phyloP scores from a whole-genome alignment of 306 rosid genomes.

The Benincasa hispida region DNA sequence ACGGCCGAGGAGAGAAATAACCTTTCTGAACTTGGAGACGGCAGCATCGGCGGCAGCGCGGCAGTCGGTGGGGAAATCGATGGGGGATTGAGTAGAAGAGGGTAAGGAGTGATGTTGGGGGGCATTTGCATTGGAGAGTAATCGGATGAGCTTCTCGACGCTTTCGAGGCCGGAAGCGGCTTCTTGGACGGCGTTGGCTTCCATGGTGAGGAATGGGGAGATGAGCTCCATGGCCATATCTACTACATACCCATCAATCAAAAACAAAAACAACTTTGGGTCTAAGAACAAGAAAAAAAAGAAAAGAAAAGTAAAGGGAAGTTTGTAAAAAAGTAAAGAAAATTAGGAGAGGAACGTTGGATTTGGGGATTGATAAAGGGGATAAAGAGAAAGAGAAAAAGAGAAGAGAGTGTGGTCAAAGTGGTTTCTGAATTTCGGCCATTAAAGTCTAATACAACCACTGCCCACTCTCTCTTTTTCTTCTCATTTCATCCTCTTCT shows the following conservation, averaged over 20 bases:
- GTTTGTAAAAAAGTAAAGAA: too few species aligned
- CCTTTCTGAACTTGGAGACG: slow-evolving; percentile 69
- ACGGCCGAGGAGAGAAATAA: slow-evolving; percentile 71
- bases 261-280: background rate
- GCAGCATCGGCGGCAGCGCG: slow-evolving; percentile 60
- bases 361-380: slow-evolving; percentile 18
- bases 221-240: slow-evolving; percentile 71
- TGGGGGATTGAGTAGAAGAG: slow-evolving; percentile 1
- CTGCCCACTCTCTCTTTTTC: slow-evolving; percentile 37
- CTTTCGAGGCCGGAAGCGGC: slow-evolving; percentile 73
- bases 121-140: slow-evolving; percentile 16
- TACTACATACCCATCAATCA: slow-evolving; percentile 12
- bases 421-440: slow-evolving; percentile 7
- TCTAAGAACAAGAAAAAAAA: background rate
- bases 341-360: background rate
- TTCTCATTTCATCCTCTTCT: slow-evolving; percentile 24
- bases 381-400: background rate
- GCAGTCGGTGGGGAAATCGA: slow-evolving; percentile 26
- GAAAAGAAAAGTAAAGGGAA: background rate
- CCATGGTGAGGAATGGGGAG: slow-evolving; percentile 11
- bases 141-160: slow-evolving; percentile 42
- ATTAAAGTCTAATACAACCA: slow-evolving; percentile 11
- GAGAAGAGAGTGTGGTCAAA: slow-evolving; percentile 39
- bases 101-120: slow-evolving; percentile 2
- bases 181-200: slow-evolving; percentile 55